These are phyloP conservation scores for Colletotrichum siamense DNA, from an alignment of 2,329 filamentous ascomycete species.

Conservation along the genomic window DNA sequence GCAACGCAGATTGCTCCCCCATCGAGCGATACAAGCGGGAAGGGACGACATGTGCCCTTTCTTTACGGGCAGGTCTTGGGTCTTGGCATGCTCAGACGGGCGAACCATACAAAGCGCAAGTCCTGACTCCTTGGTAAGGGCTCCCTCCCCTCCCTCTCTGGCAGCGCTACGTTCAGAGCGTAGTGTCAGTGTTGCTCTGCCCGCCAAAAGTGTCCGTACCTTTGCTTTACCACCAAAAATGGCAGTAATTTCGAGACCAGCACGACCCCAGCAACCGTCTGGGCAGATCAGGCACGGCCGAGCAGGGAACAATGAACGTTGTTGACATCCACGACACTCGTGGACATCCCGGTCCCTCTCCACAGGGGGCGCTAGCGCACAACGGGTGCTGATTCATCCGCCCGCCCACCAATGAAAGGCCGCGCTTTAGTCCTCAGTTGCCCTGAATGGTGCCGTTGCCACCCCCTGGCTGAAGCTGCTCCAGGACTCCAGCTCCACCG, in stretches of 20 bases:
- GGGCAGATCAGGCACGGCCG: slow-evolving; percentile 16
- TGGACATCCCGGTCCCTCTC: not conserved
- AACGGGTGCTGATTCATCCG: not conserved
- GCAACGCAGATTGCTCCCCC: not conserved
- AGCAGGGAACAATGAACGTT: not conserved
- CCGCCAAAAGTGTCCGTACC: not conserved
- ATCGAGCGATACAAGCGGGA: not conserved
- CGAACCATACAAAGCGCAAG: not conserved
- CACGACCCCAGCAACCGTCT: slow-evolving; percentile 6
- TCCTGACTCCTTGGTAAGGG: not conserved
- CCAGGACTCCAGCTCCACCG: not conserved
- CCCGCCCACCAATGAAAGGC: not conserved
- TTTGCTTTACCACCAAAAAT: not conserved
- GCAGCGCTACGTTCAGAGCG: not conserved
- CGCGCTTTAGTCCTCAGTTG: not conserved
- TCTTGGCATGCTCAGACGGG: slow-evolving; percentile 1
- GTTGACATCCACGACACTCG: not conserved
- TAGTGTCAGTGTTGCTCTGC: not conserved
- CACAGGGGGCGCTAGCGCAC: not conserved
- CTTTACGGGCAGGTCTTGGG: not conserved
- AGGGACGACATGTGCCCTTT: not conserved
- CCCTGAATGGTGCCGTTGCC: not conserved
- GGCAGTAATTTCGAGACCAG: slow-evolving; percentile 10
- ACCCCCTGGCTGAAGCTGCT: not conserved
- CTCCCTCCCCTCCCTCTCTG: not conserved